phyloP scores from a whole-genome alignment of 2,329 filamentous ascomycete species.

The Phyllosticta paracitricarpa region DNA sequence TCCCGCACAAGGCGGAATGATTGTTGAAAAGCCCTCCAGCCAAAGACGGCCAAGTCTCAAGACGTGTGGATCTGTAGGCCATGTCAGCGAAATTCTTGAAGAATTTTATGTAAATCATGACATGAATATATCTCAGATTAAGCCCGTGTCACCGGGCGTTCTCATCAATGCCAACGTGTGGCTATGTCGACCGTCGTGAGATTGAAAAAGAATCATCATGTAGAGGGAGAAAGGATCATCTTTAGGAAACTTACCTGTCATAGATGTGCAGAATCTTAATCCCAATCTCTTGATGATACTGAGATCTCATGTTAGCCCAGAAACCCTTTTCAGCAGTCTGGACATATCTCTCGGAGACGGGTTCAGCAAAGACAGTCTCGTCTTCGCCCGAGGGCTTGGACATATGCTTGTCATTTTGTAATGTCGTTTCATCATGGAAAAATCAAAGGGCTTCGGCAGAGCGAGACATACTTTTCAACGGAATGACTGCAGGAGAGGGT shows the following conservation, averaged over 20 bases:
- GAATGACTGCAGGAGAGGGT: slow-evolving; percentile 12
- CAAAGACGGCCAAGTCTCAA: neutral
- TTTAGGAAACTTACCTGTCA: neutral
- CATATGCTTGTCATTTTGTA: slow-evolving; percentile 92
- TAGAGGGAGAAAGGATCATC: slow-evolving; percentile 21
- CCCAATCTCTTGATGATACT: neutral
- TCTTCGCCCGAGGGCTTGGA: slow-evolving; percentile 60
- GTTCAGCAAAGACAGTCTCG: slow-evolving; percentile 30
- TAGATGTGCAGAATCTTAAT: neutral
- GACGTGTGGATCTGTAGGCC: neutral
- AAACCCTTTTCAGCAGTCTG: neutral
- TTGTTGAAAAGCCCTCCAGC: neutral
- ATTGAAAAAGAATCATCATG: slow-evolving; percentile 57
- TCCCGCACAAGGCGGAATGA: neutral
- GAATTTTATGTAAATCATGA: neutral
- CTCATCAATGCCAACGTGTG: slow-evolving; percentile 62
- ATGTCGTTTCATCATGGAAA: slow-evolving; percentile 72
- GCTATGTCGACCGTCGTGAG: slow-evolving; percentile 86
- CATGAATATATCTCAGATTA: neutral
- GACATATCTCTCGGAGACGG: neutral
- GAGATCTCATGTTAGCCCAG: neutral
- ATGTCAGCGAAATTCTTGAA: neutral
- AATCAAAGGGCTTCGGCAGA: slow-evolving; percentile 14
- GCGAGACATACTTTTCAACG: slow-evolving; percentile 7
- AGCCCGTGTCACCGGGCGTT: slow-evolving; percentile 65